These are phyloP conservation scores for Adansonia digitata DNA, from an alignment of 345 rosid species.

Conservation along the genomic window DNA sequence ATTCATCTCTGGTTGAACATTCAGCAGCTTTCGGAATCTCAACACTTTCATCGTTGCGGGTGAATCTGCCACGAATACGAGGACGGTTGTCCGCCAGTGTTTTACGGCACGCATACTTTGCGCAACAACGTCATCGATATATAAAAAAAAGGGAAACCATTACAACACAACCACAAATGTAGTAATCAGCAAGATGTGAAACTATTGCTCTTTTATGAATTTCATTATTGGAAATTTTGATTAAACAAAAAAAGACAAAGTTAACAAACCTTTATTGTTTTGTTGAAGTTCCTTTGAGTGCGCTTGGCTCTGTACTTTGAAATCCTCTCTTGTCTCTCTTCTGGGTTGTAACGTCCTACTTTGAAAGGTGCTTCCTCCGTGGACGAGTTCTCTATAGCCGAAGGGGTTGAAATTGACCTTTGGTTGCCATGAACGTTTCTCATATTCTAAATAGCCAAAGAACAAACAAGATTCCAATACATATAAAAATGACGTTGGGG, in stretches of 20 bases:
- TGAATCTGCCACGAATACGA: conserved; percentile 92
- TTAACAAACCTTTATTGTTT: conserved; percentile 77
- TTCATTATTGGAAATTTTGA: not conserved
- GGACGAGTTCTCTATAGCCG: conserved; percentile 34
- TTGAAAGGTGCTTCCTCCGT: conserved; percentile 54
- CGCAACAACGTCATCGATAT: not conserved
- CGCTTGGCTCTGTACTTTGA: conserved; percentile 89
- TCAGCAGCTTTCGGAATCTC: conserved; percentile 59
- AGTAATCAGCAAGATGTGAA: not conserved
- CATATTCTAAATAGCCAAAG: conserved; percentile 20
- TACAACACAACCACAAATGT: not conserved
- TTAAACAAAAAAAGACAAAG: not conserved
- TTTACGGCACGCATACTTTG: conserved; percentile 89
- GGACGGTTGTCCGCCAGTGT: conserved; percentile 92
- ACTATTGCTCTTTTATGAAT: too few species aligned
- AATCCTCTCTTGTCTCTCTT: conserved; percentile 82
- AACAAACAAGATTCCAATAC: not conserved
- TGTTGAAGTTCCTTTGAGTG: conserved; percentile 77
- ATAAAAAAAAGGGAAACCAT: conserved; percentile 5
- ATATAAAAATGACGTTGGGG: too few species aligned
- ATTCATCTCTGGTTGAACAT: conserved; percentile 48
- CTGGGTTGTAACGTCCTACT: conserved; percentile 76
- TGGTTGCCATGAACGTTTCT: conserved; percentile 23
- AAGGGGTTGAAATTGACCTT: conserved; percentile 43
- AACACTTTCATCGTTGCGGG: conserved; percentile 68